These are phyloP conservation scores for Diaporthe amygdali DNA, from an alignment of 2,329 filamentous ascomycete species.

Conservation along the genomic window DNA sequence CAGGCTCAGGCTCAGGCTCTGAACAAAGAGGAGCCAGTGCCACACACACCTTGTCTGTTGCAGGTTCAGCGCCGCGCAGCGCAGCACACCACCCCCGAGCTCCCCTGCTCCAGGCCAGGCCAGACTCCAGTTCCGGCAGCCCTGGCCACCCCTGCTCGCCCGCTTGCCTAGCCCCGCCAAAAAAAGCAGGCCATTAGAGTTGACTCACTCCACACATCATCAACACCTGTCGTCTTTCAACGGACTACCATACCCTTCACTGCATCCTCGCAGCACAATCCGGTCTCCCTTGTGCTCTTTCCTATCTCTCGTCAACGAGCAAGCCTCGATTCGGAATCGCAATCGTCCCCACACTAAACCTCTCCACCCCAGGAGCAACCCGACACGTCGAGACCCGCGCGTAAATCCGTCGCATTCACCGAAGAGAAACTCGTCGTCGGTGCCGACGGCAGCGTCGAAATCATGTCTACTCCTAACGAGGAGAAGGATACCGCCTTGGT, in stretches of 20 bases:
- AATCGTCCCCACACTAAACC: conserved; percentile 27
- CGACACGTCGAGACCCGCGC: conserved; percentile 68
- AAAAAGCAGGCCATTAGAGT: conserved; percentile 22
- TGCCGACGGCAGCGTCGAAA: conserved; percentile 83
- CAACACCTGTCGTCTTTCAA: conserved; percentile 22
- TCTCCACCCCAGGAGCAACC: conserved; percentile 32
- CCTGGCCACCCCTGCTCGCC: conserved; percentile 4
- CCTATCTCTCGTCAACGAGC: conserved; percentile 4
- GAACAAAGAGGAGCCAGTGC: not conserved
- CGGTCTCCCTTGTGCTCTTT: not conserved
- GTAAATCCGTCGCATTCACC: conserved; percentile 94
- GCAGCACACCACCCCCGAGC: not conserved
- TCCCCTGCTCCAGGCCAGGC: not conserved
- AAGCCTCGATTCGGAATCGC: not conserved
- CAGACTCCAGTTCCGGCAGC: not conserved
- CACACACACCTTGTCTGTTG: not conserved
- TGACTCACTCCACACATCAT: conserved; percentile 22
- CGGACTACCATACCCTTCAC: not conserved
- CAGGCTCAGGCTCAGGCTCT: not conserved
- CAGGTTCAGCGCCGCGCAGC: not conserved
- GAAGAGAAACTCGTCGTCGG: conserved; percentile 88
- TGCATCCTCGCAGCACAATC: not conserved
- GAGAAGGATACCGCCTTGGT: conserved; percentile 78
- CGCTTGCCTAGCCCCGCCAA: conserved; percentile 22
- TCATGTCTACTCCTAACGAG: conserved; percentile 71